These are phyloP conservation scores for Cladophialophora immunda DNA, from an alignment of 2,329 filamentous ascomycete species.

Conservation along the genomic window DNA sequence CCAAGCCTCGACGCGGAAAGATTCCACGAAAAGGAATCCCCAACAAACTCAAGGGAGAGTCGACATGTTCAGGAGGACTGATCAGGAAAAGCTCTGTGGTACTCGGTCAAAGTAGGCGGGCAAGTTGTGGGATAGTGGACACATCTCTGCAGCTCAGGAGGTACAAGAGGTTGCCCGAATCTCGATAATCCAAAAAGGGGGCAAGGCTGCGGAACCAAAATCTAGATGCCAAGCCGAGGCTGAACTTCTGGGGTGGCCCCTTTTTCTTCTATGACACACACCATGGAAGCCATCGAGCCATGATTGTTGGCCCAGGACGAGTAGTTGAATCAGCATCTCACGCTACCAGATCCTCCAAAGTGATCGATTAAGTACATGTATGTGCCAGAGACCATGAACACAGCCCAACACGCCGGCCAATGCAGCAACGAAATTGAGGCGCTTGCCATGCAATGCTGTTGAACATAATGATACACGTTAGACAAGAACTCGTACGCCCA, in stretches of 20 bases:
- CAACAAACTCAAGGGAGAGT: neutral
- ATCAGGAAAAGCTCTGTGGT: neutral
- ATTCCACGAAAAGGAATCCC: neutral
- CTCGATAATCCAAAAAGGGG: neutral
- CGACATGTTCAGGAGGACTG: neutral
- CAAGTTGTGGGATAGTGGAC: neutral
- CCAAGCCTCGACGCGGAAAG: neutral
- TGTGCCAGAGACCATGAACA: neutral
- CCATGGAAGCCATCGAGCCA: too few relatives aligned
- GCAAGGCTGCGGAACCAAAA: neutral
- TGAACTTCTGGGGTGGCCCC: neutral
- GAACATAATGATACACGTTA: constrained; percentile 17
- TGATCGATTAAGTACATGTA: neutral
- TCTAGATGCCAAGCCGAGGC: neutral
- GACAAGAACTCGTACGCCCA: constrained; percentile 13
- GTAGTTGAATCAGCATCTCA: neutral
- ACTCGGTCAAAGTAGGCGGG: neutral
- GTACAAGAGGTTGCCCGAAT: neutral
- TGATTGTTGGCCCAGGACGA: too few relatives aligned
- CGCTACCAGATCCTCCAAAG: neutral
- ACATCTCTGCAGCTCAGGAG: neutral
- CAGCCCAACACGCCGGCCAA: neutral
- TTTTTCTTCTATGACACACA: neutral
- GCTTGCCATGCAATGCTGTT: constrained; percentile 11
- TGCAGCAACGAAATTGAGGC: neutral